Evolutionary conservation across 805 yeast genomes (phyloP).

Genomic region (Dipodascus albidus): DNA sequence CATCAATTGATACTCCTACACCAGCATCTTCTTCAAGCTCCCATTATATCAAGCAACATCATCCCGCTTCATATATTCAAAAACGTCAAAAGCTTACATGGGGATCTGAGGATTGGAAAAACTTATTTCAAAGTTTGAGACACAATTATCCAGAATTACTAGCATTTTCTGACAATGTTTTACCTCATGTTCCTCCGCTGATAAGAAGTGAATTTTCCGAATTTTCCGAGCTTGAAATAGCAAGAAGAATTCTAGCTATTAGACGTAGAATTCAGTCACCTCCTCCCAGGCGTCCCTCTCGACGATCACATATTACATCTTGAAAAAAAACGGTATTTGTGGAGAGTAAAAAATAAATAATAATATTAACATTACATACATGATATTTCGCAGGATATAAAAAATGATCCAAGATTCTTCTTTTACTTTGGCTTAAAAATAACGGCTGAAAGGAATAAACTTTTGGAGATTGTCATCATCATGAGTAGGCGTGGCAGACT

Average conservation of each 20-base stretch:
- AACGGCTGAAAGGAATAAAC: conserved; percentile 1
- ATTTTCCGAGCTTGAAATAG: neutral
- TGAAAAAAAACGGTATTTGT: too few species aligned
- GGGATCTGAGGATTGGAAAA: neutral
- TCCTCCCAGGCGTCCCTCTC: neutral
- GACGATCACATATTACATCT: neutral
- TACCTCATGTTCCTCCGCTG: neutral
- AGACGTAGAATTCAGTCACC: neutral
- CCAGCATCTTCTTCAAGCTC: neutral
- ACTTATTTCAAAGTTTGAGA: neutral
- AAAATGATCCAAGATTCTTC: neutral
- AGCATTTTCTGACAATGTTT: neutral
- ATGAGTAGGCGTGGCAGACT: neutral
- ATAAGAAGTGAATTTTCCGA: neutral
- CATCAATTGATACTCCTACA: neutral
- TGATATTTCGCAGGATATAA: neutral
- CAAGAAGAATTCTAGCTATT: neutral
- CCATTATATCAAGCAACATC: too few species aligned
- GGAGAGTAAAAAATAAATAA: too few species aligned
- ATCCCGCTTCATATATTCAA: neutral
- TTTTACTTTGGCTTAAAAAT: neutral
- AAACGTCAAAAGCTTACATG: neutral
- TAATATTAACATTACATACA: neutral
- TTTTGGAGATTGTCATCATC: conserved; percentile 1
- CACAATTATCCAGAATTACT: neutral